These are phyloP conservation scores for Arctostaphylos glauca DNA, from an alignment of 148 eudicot species.

Conservation along the genomic window DNA sequence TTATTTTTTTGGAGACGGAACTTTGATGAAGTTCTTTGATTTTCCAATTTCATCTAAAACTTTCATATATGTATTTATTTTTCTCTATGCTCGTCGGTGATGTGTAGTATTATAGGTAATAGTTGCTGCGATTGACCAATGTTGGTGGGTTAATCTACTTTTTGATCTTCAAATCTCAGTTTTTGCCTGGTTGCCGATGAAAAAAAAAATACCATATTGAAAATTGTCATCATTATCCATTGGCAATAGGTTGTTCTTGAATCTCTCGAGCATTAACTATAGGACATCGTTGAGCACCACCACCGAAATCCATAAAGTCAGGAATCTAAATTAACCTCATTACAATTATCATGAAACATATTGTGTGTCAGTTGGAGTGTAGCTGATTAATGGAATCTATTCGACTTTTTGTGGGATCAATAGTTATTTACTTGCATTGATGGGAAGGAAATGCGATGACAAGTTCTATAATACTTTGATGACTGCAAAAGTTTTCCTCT, in stretches of 20 bases:
- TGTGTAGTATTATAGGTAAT: neutral
- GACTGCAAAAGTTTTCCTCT: neutral
- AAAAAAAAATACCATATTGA: neutral
- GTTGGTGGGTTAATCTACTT: neutral
- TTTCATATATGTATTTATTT: neutral
- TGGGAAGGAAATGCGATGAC: neutral
- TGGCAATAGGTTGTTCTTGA: neutral
- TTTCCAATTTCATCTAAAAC: neutral
- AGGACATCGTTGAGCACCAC: neutral
- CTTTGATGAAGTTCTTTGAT: neutral
- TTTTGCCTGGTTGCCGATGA: neutral
- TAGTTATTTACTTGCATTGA: neutral
- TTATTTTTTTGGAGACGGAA: neutral
- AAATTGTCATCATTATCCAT: neutral
- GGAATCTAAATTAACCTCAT: neutral
- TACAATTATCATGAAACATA: neutral
- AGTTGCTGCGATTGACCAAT: neutral
- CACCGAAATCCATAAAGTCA: neutral
- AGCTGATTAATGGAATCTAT: neutral
- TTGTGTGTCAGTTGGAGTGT: neutral
- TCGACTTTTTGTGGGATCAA: neutral
- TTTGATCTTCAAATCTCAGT: constrained; percentile 1
- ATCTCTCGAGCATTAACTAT: neutral
- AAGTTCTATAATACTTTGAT: neutral
- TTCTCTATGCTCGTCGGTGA: neutral